phyloP scores from a whole-genome alignment of 2,329 filamentous ascomycete species.

The Penicillium sclerotigenum region DNA sequence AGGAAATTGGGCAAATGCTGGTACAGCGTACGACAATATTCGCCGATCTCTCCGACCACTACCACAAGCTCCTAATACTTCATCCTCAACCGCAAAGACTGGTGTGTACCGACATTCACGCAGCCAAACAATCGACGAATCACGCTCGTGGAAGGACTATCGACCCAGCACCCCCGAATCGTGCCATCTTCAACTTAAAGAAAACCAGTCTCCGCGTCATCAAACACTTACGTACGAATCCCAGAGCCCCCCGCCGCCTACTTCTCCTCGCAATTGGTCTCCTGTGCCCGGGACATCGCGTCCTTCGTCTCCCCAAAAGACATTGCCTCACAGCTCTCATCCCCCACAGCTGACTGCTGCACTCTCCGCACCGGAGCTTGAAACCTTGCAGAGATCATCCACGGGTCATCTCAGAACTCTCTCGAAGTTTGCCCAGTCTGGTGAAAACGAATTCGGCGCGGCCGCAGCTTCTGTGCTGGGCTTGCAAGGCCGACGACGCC shows the following conservation, averaged over 20 bases:
- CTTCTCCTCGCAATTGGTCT: conserved; percentile 25
- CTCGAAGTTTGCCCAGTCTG: conserved; percentile 75
- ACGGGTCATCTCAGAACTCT: conserved; percentile 85
- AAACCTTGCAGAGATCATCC: conserved; percentile 79
- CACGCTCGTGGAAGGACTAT: conserved; percentile 34
- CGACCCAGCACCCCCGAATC: conserved; percentile 34
- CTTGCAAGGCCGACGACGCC: conserved; percentile 73
- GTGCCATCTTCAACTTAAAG: conserved; percentile 27
- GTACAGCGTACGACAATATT: conserved; percentile 66
- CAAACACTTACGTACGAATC: conserved; percentile 18
- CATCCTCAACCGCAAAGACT: conserved; percentile 38
- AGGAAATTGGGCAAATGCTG: conserved; percentile 44
- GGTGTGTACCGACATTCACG: conserved; percentile 46
- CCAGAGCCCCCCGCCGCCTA: conserved; percentile 22
- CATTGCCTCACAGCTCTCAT: conserved; percentile 30
- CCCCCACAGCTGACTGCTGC: conserved; percentile 41
- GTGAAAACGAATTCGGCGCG: conserved; percentile 68
- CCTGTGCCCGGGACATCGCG: conserved; percentile 29
- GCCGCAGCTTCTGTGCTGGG: conserved; percentile 83
- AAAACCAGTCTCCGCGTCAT: conserved; percentile 29
- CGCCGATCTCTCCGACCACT: conserved; percentile 75
- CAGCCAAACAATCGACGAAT: conserved; percentile 63
- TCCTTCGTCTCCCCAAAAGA: conserved; percentile 28
- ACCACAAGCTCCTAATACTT: conserved; percentile 60
- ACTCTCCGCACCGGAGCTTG: conserved; percentile 68